Conservation (phyloP, 2,329 filamentous ascomycete species). For the Botrytis medusae region DNA sequence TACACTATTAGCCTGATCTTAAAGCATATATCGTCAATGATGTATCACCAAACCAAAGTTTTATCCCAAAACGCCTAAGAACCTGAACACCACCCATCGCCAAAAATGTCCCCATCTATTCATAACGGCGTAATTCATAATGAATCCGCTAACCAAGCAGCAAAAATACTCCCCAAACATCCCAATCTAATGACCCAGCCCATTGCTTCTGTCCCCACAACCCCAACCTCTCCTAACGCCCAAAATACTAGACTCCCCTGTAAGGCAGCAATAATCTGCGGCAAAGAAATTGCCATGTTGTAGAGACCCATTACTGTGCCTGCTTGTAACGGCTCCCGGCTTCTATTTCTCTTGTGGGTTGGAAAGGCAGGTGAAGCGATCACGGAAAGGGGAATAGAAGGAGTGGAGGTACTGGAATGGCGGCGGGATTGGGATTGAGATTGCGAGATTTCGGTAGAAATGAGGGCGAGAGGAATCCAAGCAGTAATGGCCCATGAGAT, state of each 20-base stretch:
- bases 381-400: background rate
- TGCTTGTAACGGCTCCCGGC: background rate
- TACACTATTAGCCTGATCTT: background rate
- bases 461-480: constrained; percentile 23
- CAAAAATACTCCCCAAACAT: constrained; percentile 4
- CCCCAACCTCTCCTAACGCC: background rate
- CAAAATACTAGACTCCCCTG: constrained; percentile 18
- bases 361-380: background rate
- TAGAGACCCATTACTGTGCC: constrained; percentile 21
- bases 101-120: background rate
- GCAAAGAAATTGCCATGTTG: constrained; percentile 24
- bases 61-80: background rate
- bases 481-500: constrained; percentile 20
- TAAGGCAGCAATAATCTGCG: constrained; percentile 20
- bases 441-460: constrained; percentile 19
- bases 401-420: too few species aligned
- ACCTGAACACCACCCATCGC: background rate
- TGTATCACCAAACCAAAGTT: background rate
- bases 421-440: background rate
- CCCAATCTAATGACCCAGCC: constrained; percentile 21
- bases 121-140: background rate
- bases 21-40: background rate
- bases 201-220: constrained; percentile 18
- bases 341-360: background rate
- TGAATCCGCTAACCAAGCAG: constrained; percentile 5